These are phyloP conservation scores for Aureobasidium uvarum DNA, from an alignment of 2,329 filamentous ascomycete species.

Conservation along the genomic window DNA sequence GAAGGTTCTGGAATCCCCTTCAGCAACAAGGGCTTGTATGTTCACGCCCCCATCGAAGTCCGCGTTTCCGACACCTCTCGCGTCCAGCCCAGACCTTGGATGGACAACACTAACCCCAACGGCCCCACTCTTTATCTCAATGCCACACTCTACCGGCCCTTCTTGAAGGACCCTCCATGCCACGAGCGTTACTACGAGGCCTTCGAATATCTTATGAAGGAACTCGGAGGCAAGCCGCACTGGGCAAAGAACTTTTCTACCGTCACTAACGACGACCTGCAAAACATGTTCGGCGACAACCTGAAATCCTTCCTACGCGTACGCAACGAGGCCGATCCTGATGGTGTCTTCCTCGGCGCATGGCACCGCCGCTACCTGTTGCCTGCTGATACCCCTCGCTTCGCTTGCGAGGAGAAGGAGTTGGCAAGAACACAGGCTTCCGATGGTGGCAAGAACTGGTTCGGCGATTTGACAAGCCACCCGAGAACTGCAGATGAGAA, in stretches of 20 bases:
- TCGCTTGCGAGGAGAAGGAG: slow-evolving; percentile 49
- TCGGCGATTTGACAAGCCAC: slow-evolving; percentile 31
- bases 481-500: slow-evolving; percentile 27
- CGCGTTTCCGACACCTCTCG: slow-evolving; percentile 69
- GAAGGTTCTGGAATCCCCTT: slow-evolving; percentile 71
- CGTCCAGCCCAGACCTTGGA: slow-evolving; percentile 57
- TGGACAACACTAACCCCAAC: slow-evolving; percentile 68
- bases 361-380: slow-evolving; percentile 77
- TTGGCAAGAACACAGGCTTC: slow-evolving; percentile 37
- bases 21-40: slow-evolving; percentile 72
- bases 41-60: slow-evolving; percentile 92
- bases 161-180: slow-evolving; percentile 73
- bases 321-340: slow-evolving; percentile 68
- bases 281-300: slow-evolving; percentile 63
- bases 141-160: slow-evolving; percentile 83
- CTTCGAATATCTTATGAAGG: slow-evolving; percentile 87
- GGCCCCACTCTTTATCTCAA: slow-evolving; percentile 84
- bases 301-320: slow-evolving; percentile 66
- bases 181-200: slow-evolving; percentile 77
- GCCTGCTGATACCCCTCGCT: slow-evolving; percentile 34
- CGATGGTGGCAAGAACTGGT: slow-evolving; percentile 47
- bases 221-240: slow-evolving; percentile 77
- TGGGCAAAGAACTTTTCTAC: slow-evolving; percentile 89
- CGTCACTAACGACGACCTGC: slow-evolving; percentile 58
- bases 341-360: slow-evolving; percentile 84